phyloP scores from a whole-genome alignment of 192 early-diverging fungal genomes.

The Podila epigama region DNA sequence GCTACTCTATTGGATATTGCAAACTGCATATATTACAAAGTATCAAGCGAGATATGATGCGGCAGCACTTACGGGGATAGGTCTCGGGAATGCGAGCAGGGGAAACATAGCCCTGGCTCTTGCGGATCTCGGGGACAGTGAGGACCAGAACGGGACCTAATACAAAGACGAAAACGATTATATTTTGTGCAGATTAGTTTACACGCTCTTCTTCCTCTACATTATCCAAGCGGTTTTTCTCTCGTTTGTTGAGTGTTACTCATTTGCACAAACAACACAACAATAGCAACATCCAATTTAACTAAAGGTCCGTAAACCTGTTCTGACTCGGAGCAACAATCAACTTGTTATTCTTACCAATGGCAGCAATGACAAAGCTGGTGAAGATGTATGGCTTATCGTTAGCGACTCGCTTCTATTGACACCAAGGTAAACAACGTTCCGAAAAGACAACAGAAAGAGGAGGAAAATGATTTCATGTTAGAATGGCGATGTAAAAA shows the following conservation, averaged over 20 bases:
- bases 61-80: constrained; percentile 45
- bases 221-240: too few species aligned
- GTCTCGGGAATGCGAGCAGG: constrained; percentile 43
- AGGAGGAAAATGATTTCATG: too few species aligned
- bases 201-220: too few species aligned
- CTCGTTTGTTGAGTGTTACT: too few species aligned
- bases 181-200: too few species aligned
- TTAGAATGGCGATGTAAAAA: too few species aligned
- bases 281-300: too few species aligned
- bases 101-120: constrained; percentile 32
- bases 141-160: constrained; percentile 40
- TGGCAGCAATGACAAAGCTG: constrained; percentile 46
- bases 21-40: too few species aligned
- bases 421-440: too few species aligned
- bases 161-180: neutral
- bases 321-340: neutral
- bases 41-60: neutral
- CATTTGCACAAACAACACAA: too few species aligned
- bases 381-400: constrained; percentile 47
- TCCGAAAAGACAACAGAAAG: too few species aligned
- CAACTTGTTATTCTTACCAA: constrained; percentile 19
- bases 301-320: too few species aligned
- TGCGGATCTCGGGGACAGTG: constrained; percentile 31
- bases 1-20: neutral
- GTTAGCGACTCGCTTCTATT: constrained; percentile 30